Base-by-base conservation (phyloP, 345 rosid genomes). In the Syzygium aromaticum region DNA sequence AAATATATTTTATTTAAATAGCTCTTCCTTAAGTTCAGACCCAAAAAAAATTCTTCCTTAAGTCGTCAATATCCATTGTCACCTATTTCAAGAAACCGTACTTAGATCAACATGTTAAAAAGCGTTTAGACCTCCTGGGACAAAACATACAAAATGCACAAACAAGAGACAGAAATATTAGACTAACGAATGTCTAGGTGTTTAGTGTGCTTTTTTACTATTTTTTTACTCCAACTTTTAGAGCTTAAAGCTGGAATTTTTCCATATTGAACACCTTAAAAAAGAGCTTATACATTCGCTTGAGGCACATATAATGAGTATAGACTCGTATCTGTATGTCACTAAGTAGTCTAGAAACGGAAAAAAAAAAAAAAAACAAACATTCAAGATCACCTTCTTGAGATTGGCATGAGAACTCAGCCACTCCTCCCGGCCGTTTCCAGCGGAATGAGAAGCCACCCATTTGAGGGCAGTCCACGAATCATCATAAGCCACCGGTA, bases 401-500 rank as follows among this genome's bases (percentile, higher is more conserved):
- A 67, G 46, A 67, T 67, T 17, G 46, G 78, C 93, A 23, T 87
- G 51, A 30, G 49, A 23, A 16, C 90, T 90, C 3, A 94, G 82
- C 94, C 93, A 92, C 51, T 77, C 77, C 63, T 92, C 93, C 8
- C 87, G 87, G 25, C 93, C 91, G 1, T 54, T 11, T 5, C 92
- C 87, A 14, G 56, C 52, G 13, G 21, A 49, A 85, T 90, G 94
- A 25, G 92, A 89, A 1, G 89, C 91, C 4, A 89, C 91, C 94
- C 94, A 91, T 23, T 86, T 67, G 22, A 93, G 86, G 7, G 94
- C 93, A 6, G 87, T 87, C 93, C 94, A 91, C 1, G 91, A 92
- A 38, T 93, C 94, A 38, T 92, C 93, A 3, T 92, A 87, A 6
- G 91, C 90, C 8, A 51, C 56, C 1, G 95, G 95, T 8, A 93